Evolutionary conservation across 768 basidiomycete species (phyloP), one percentile per base, ranked within the genome.

Genomic region (Auriscalpium vulgare): DNA sequence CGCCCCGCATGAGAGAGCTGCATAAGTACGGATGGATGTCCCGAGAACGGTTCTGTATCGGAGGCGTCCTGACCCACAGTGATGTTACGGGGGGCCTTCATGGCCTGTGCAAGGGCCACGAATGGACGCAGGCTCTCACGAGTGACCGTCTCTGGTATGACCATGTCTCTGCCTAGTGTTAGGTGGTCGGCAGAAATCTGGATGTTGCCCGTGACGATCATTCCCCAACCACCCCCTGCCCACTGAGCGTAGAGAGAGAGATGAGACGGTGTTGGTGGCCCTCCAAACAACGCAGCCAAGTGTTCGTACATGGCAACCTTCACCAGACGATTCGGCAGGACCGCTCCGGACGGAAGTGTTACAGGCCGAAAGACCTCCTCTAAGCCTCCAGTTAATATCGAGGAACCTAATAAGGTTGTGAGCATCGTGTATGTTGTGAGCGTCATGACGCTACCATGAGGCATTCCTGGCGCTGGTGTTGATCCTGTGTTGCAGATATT

Each of bases 251-350:
- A 97, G 34, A 97, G 74, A 0, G 70, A 63, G 37, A 76, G 65
- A 67, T 93, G 88, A 46, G 74, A 67, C 13, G 71, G 62, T 59
- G 88, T 91, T 0, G 94, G 93, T 10, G 80, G 78, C 0, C 91
- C 90, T 19, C 91, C 88, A 10, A 72, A 71, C 35, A 85, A 72
- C 4, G 68, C 60, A 0, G 85, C 79, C 10, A 95, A 74, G 63
- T 91, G 86, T 68, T 97, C 95, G 61, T 94, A 95, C 79, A 95
- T 77, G 0, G 95, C 85, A n/a, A 82, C 90, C 92, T 97, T 62
- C 10, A 60, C 61, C 13, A 62, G 56, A 14, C 56, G 34, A 21
- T 62, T 62, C n/a, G 56, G 38, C 14, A 62, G 50, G 37, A 54
- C 48, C 9, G 34, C 14, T 21, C 61, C 59, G 5, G 54, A 62